Conservation (phyloP, 768 basidiomycete species). For the Rhizopogon salebrosus region DNA sequence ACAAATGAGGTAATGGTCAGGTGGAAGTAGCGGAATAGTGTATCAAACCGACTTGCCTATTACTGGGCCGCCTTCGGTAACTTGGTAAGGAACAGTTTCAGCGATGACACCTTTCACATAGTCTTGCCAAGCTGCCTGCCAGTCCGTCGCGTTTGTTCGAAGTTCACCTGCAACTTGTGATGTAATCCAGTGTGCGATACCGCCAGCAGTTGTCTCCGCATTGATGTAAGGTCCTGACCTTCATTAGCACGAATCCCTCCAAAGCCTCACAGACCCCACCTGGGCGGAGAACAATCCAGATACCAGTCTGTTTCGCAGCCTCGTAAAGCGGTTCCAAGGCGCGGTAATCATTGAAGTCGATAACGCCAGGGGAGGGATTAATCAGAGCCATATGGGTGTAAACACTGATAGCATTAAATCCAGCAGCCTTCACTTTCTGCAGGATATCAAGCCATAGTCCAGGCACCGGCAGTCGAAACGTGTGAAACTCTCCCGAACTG, state of each 20-base stretch:
- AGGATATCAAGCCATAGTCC: slow-evolving; percentile 68
- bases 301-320: slow-evolving; percentile 64
- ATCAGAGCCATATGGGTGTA: slow-evolving; percentile 78
- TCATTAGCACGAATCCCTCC: slow-evolving; percentile 33
- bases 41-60: slow-evolving; percentile 42
- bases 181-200: slow-evolving; percentile 67
- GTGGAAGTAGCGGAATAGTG: neutral
- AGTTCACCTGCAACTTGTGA: slow-evolving; percentile 58
- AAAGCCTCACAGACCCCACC: slow-evolving; percentile 33
- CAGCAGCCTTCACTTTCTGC: slow-evolving; percentile 65
- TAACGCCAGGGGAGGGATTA: slow-evolving; percentile 43
- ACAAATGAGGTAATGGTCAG: slow-evolving; percentile 3
- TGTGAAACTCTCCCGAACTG: slow-evolving; percentile 45
- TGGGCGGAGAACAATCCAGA: slow-evolving; percentile 78
- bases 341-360: slow-evolving; percentile 48
- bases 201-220: slow-evolving; percentile 77
- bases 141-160: slow-evolving; percentile 47
- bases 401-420: slow-evolving; percentile 72
- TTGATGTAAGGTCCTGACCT: slow-evolving; percentile 56
- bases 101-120: slow-evolving; percentile 66
- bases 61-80: slow-evolving; percentile 68
- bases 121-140: slow-evolving; percentile 55
- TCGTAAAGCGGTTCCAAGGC: slow-evolving; percentile 63
- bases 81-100: slow-evolving; percentile 58
- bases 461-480: slow-evolving; percentile 16